Conservation (phyloP, 805 yeast species). For the Saccharomycopsis vini region DNA sequence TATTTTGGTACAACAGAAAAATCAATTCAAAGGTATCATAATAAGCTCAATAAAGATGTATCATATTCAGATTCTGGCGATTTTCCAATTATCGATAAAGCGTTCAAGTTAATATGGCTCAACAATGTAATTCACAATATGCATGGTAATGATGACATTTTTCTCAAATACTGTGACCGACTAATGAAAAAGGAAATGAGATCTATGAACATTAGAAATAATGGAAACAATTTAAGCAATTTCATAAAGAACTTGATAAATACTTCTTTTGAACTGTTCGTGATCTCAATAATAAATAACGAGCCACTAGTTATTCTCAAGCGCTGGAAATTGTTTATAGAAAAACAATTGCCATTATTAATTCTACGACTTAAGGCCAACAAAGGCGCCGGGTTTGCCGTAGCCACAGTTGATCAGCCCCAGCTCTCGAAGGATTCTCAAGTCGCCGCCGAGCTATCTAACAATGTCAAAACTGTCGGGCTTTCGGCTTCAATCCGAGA, state of each 20-base stretch:
- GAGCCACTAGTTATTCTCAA: slow-evolving; percentile 13
- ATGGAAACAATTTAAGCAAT: slow-evolving; percentile 4
- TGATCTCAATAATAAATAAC: slow-evolving; percentile 7
- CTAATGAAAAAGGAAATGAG: slow-evolving; percentile 10
- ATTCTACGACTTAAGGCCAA: slow-evolving; percentile 21
- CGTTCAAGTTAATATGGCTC: slow-evolving; percentile 11
- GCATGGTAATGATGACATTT: slow-evolving; percentile 2
- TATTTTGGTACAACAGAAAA: neutral
- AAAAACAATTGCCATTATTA: slow-evolving; percentile 38
- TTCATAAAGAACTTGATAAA: slow-evolving; percentile 7
- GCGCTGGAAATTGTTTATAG: slow-evolving; percentile 38
- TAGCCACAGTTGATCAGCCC: neutral
- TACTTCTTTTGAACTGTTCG: slow-evolving; percentile 10
- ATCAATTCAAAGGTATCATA: neutral
- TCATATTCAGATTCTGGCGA: neutral
- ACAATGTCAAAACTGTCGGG: no score
- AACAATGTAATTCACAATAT: slow-evolving; percentile 5
- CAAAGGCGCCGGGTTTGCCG: slow-evolving; percentile 7
- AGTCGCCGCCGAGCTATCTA: no score
- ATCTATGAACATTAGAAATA: slow-evolving; percentile 4
- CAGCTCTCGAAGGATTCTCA: no score
- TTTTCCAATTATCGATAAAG: slow-evolving; percentile 4
- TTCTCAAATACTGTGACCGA: slow-evolving; percentile 2
- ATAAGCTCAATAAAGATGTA: neutral
- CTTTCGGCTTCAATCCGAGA: slow-evolving; percentile 5